These are phyloP conservation scores for Ophiostoma piceae DNA, from an alignment of 2,329 filamentous ascomycete genomes.

Conservation along the genomic window DNA sequence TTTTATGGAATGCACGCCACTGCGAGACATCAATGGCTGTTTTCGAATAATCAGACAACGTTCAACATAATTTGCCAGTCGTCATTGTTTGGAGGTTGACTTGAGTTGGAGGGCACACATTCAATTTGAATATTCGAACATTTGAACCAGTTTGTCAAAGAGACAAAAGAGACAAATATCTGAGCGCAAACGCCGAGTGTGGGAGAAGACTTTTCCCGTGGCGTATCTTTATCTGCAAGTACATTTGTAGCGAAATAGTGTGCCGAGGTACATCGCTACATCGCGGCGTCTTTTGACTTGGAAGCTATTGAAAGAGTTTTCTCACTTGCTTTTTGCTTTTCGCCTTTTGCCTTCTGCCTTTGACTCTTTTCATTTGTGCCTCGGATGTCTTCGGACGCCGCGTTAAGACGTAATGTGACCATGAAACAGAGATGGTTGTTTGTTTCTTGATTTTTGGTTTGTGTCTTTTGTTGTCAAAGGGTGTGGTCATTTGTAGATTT, in stretches of 20 bases:
- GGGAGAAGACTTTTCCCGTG: constrained; percentile 8
- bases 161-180: not conserved
- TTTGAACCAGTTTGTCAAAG: no score
- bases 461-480: not conserved
- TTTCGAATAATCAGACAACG: not conserved
- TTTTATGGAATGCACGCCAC: constrained; percentile 10
- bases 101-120: not conserved
- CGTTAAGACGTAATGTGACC: constrained; percentile 1
- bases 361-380: not conserved
- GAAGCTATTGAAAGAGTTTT: not conserved
- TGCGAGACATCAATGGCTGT: not conserved
- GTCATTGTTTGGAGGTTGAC: not conserved
- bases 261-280: not conserved
- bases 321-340: not conserved
- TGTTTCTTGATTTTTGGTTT: not conserved
- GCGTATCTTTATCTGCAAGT: not conserved
- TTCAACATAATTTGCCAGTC: not conserved
- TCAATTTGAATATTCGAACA: no score
- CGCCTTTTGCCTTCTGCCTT: not conserved
- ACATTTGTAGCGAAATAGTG: not conserved
- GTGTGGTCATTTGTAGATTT: no score
- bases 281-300: not conserved
- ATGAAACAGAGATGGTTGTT: not conserved
- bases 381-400: not conserved
- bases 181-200: not conserved